phyloP scores from a whole-genome alignment of 805 yeast genomes.

The Myxozyma mucilagina region DNA sequence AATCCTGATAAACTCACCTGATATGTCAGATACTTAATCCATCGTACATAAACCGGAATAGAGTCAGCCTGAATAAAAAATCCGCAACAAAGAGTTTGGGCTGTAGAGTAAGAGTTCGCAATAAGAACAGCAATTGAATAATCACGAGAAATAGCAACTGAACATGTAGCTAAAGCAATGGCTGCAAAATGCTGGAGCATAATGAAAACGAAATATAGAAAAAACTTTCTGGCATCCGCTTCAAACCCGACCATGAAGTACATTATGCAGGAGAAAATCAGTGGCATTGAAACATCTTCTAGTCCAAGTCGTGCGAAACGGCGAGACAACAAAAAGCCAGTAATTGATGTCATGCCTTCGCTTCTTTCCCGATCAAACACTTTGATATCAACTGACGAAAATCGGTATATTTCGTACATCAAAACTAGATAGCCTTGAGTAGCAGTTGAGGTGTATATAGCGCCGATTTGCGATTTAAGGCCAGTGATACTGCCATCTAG shows the following conservation, averaged over 20 bases:
- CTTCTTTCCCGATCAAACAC: slow-evolving; percentile 66
- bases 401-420: slow-evolving; percentile 59
- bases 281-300: slow-evolving; percentile 67
- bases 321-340: slow-evolving; percentile 67
- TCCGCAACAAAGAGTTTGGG: slow-evolving; percentile 79
- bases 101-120: slow-evolving; percentile 64
- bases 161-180: slow-evolving; percentile 53
- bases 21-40: slow-evolving; percentile 77
- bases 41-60: slow-evolving; percentile 82
- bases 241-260: slow-evolving; percentile 79
- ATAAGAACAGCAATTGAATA: slow-evolving; percentile 61
- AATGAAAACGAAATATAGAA: slow-evolving; percentile 59
- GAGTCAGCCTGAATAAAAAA: slow-evolving; percentile 70
- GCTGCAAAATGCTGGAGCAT: slow-evolving; percentile 59
- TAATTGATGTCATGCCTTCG: slow-evolving; percentile 64
- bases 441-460: slow-evolving; percentile 55
- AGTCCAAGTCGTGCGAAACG: slow-evolving; percentile 62
- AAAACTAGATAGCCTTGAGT: slow-evolving; percentile 57
- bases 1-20: slow-evolving; percentile 36
- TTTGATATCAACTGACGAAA: slow-evolving; percentile 56
- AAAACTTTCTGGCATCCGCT: slow-evolving; percentile 51
- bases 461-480: slow-evolving; percentile 57
- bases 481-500: slow-evolving; percentile 57
- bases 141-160: slow-evolving; percentile 59
- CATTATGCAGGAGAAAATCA: slow-evolving; percentile 60